Base-by-base conservation (phyloP, 2,329 filamentous ascomycete species). In the Purpureocillium takamizusanense region DNA sequence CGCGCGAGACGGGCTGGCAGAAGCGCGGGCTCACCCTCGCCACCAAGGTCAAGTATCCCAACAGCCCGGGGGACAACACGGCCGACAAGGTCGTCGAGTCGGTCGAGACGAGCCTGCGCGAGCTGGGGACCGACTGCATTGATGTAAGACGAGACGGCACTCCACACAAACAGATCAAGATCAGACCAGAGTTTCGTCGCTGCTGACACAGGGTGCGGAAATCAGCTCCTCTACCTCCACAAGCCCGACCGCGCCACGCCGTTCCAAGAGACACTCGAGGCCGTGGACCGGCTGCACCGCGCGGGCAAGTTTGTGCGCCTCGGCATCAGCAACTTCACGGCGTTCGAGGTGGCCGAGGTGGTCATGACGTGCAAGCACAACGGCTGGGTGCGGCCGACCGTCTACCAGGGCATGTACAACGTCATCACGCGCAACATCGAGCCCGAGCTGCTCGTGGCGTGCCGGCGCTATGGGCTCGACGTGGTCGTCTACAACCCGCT, bases 401-500 rank as follows among this genome's bases (percentile, higher is more conserved):
- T 94, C 40, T 94, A 86, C 61, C 86, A 92, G 61, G 88, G 73
- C 51, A 90, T 94, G 84, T 90, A 90, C 62, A 90, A 90, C 59
- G 77, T 75, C 41, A 84, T 89, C 48, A 86, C 80, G 16, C 77
- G 86, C 37, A 76, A 74, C 39, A 81, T 90, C 45, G 86, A 92
- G 57, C 58, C 74, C 1, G 86, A 92, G 58, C 66, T 92, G 31
- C 72, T 92, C 38, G 77, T 78, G 3, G 78, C 79, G 16, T 88
- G 83, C 54, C 76, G 77, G 16, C 76, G 83, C 37, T 90, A 87
- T 56, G 83, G 83, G 2, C 69, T 92, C 16, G 82, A 88, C 45
- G 72, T 92, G 33, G 85, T 90, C 7, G 69, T 86, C 31, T 90
- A 89, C 63, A 94, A 92, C 57, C 86, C 86, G 1, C 67, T 90